Evolutionary conservation across 768 basidiomycete species (phyloP), one percentile per base, ranked within the genome.

Genomic region (Lentinula lateritia): DNA sequence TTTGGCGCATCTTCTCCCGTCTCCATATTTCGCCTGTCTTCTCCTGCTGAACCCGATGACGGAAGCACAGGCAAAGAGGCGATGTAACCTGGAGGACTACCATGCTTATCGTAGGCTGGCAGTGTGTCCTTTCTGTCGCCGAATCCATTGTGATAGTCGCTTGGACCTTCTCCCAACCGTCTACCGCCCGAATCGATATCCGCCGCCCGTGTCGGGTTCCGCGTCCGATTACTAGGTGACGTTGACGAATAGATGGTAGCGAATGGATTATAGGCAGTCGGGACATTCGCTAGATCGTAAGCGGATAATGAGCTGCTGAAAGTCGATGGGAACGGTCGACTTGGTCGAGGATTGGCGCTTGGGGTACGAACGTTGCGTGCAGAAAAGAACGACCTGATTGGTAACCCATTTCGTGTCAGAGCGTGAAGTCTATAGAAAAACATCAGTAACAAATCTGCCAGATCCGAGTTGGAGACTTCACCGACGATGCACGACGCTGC

Each of bases 201-300:
- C 28, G 42, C 42, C 6, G 46, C 46, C 18, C 46, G 45, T 4
- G 46, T 59, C 7, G 15, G 41, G 3, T 28, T 48, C 3, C 20
- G 57, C 6, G 43, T 16, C 34, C 41, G 56, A 43, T 35, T 45
- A 34, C 13, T 15, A 0, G 32, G 20, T 34, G 15, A 3, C 12
- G 41, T 13, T 8, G n/a, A 41, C 16, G 39, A 3, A n/a, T 16
- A 39, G 4, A 18, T 13, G 32, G 39, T 39, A 41, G 42, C 42
- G n/a, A 35, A 46, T 3, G 56, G 56, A 41, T 35, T 59, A 15
- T 59, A 59, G 6, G 58, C 58, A n/a, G 45, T 34, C 6, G 58
- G 58, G 18, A 59, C 58, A 34, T 59, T 46, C 18, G 58, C 34
- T 13, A 59, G 46, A 35, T 59, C 58, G 28, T 59, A 48, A 13